Conservation (phyloP, 2,329 filamentous ascomycete genomes). For the Sporothrix dimorphospora region DNA sequence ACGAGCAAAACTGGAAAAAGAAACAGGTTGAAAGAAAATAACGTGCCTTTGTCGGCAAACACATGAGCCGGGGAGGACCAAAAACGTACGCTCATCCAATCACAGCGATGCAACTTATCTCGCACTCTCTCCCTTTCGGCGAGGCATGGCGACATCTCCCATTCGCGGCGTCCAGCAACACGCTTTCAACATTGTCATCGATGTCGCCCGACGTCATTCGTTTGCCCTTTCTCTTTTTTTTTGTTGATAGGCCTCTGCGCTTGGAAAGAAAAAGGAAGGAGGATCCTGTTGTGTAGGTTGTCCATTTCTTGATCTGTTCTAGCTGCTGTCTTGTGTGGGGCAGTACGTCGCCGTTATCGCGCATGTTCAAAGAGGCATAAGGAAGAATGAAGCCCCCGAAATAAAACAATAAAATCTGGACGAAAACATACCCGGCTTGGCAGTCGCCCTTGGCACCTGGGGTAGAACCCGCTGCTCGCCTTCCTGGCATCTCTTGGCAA, state of each 20-base stretch:
- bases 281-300: background rate
- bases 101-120: slow-evolving; percentile 8
- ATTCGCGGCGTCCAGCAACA: background rate
- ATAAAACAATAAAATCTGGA: background rate
- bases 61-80: background rate
- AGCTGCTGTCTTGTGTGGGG: background rate
- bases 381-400: background rate
- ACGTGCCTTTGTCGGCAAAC: background rate
- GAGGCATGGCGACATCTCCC: background rate
- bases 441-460: background rate
- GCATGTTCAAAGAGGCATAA: no score
- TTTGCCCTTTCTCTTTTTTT: background rate
- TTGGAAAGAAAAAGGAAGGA: slow-evolving; percentile 9
- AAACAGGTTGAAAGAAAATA: background rate
- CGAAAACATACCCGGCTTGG: background rate
- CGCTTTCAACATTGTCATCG: background rate
- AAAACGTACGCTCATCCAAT: background rate
- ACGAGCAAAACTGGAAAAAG: background rate
- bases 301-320: background rate
- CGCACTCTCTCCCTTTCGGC: background rate
- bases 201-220: background rate
- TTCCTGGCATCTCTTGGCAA: no score
- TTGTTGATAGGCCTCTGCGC: background rate
- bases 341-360: no score
- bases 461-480: background rate